Evolutionary conservation across 441 rosid genomes (phyloP).

Genomic region (Populus trichocarpa): DNA sequence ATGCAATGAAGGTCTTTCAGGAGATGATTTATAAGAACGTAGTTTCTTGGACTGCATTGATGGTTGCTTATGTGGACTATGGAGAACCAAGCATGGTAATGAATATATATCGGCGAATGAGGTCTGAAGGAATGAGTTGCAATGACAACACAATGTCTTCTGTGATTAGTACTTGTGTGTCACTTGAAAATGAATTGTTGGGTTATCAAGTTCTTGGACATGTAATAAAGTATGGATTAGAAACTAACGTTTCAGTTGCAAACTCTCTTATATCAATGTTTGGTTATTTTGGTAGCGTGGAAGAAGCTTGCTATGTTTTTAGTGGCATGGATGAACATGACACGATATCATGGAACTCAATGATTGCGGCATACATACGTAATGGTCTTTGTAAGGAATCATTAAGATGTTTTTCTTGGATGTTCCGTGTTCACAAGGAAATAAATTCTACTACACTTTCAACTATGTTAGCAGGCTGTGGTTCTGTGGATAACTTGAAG

Average conservation of each 20-base stretch:
- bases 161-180: slow-evolving; percentile 58
- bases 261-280: slow-evolving; percentile 81
- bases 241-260: slow-evolving; percentile 51
- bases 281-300: slow-evolving; percentile 44
- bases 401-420: slow-evolving; percentile 40
- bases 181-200: slow-evolving; percentile 45
- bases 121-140: slow-evolving; percentile 47
- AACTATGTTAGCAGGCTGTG: slow-evolving; percentile 51
- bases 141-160: slow-evolving; percentile 71
- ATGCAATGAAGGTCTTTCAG: slow-evolving; percentile 61
- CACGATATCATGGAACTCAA: slow-evolving; percentile 82
- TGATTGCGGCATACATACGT: slow-evolving; percentile 51
- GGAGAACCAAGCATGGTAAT: slow-evolving; percentile 55
- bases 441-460: slow-evolving; percentile 68
- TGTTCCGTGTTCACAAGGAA: slow-evolving; percentile 48
- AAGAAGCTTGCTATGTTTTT: slow-evolving; percentile 51
- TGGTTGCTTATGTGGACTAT: slow-evolving; percentile 60
- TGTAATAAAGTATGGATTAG: slow-evolving; percentile 54
- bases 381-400: slow-evolving; percentile 51
- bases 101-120: slow-evolving; percentile 47
- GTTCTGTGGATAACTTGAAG: slow-evolving; percentile 52
- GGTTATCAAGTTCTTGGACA: slow-evolving; percentile 66
- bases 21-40: slow-evolving; percentile 82
- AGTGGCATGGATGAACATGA: slow-evolving; percentile 54
- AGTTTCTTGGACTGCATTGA: slow-evolving; percentile 91